Base-by-base conservation (phyloP, 345 rosid species). In the Viola odorata region DNA sequence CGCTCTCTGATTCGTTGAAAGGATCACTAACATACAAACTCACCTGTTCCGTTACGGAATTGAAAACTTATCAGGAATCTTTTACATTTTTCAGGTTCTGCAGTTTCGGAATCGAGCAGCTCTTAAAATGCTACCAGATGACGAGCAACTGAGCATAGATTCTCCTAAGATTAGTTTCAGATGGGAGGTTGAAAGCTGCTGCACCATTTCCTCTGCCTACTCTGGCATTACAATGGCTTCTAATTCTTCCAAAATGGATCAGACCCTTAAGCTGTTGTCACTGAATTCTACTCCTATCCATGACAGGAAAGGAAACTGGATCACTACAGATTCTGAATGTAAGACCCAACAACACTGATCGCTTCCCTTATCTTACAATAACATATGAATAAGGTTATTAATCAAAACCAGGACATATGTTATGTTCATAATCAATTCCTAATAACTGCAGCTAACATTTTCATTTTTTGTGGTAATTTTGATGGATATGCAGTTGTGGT, bases 261-360 rank as follows among this genome's bases (percentile, higher is more conserved):
- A 51, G 40, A 50, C 50, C 37, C 69, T 55, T 60, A 77, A 73
- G 23, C 55, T 70, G 11, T 41, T 67, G 45, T 76, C 91, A 37
- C 47, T 81, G 57, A 76, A 56, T 44, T 80, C 84, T n/a, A 70
- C 81, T 68, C 76, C 84, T 47, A 12, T 52, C 44, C 72, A 70
- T 55, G 76, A 62, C 36, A 76, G 76, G 53, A 92, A 74, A 81
- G 89, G 81, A 47, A 92, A 81, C 48, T 92, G 98, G 98, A 92
- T 89, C 79, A 89, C 96, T 40, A 87, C 94, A 10, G 96, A 92
- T 60, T 69, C 98, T 15, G 96, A 89, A 56, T 92, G 98, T 92
- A 84, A 65, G 80, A 62, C 15, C 39, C 12, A 14, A 52, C 37
- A 1, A 15, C 6, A 0, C 37, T 2, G 17, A 7, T 41, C 23